phyloP scores from a whole-genome alignment of 2,329 filamentous ascomycete genomes.

The Trichoderma afroharzianum region DNA sequence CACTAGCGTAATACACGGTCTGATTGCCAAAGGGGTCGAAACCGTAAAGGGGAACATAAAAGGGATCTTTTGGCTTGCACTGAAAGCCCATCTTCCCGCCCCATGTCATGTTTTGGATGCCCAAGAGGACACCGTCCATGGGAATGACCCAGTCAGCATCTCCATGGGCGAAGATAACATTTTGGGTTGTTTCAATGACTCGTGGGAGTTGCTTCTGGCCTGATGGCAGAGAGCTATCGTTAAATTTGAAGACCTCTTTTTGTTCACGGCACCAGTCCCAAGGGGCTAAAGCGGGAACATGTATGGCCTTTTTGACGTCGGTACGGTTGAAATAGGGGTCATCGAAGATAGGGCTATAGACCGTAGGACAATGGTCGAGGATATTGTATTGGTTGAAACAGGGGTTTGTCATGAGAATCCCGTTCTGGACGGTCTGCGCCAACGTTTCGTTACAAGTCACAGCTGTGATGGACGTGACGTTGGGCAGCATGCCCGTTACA shows the following conservation, averaged over 20 bases:
- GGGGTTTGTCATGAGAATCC: slow-evolving; percentile 59
- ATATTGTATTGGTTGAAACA: slow-evolving; percentile 79
- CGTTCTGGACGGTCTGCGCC: too few relatives aligned
- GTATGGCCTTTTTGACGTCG: slow-evolving; percentile 66
- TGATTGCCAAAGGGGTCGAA: slow-evolving; percentile 32
- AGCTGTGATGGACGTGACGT: slow-evolving; percentile 30
- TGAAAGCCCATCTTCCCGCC: slow-evolving; percentile 69
- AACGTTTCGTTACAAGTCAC: slow-evolving; percentile 47
- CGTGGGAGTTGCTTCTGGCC: slow-evolving; percentile 58
- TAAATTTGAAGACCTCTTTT: slow-evolving; percentile 23
- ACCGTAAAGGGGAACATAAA: slow-evolving; percentile 57
- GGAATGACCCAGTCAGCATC: slow-evolving; percentile 65
- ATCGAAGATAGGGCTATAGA: slow-evolving; percentile 67
- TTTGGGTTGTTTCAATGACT: slow-evolving; percentile 69
- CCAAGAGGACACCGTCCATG: slow-evolving; percentile 65
- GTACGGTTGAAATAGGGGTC: slow-evolving; percentile 62
- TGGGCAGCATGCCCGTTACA: slow-evolving; percentile 32
- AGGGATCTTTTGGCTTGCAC: slow-evolving; percentile 53
- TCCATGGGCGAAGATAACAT: slow-evolving; percentile 72
- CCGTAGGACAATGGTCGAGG: slow-evolving; percentile 65
- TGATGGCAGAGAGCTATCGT: slow-evolving; percentile 42
- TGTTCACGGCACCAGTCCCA: not conserved
- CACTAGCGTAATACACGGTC: slow-evolving; percentile 28
- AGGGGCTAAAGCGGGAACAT: slow-evolving; percentile 48
- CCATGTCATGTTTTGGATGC: slow-evolving; percentile 81